Evolutionary conservation across 2,329 filamentous ascomycete species (phyloP), one percentile per base, ranked within the genome.

Genomic region (Colletotrichum trifolii): DNA sequence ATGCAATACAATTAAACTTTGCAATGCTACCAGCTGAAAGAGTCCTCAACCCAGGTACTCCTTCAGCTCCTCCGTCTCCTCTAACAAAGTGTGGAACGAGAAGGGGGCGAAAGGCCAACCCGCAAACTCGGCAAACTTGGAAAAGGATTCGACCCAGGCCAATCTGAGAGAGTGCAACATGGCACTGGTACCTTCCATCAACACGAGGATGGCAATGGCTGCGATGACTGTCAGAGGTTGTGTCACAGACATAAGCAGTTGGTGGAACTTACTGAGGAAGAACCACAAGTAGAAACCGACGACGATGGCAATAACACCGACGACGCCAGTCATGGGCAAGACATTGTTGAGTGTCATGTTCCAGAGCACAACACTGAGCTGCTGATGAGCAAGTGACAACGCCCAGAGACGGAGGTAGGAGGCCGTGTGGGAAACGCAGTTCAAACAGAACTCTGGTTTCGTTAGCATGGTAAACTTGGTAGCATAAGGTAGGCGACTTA

Each of bases 341-440:
- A 92, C 91, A 55, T 89, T 90, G 36, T 86, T 91, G 54, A 99
- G 84, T 2, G 96, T 99, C 96, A 99, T 99, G 73, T 87, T 87
- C 96, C 96, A 99, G 52, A 99, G 87, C 68, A 99, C 96, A 69
- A 94, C 91, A 53, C 93, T 97, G 66, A 99, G 89, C 85, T 98
- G 96, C 78, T 99, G 96, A 84, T 99, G 96, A 38, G 96, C 96
- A 66, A 99, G 90, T 2, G 96, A 99, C 72, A 99, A 80, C 38
- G 96, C 96, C 96, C 96, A 99, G 48, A 99, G 91, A 84, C 96
- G 96, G 52, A 99, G 91, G 80, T 99, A 99, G 1, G 96, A 99
- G 5, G 96, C 96, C 5, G 96, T 99, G 81, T 99, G 96, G 36
- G 96, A 99, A 68, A 99, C 95, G 78, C 95, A 98, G 85, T 99